phyloP scores from a whole-genome alignment of 2,329 filamentous ascomycete species.

The Penicillium sp. region DNA sequence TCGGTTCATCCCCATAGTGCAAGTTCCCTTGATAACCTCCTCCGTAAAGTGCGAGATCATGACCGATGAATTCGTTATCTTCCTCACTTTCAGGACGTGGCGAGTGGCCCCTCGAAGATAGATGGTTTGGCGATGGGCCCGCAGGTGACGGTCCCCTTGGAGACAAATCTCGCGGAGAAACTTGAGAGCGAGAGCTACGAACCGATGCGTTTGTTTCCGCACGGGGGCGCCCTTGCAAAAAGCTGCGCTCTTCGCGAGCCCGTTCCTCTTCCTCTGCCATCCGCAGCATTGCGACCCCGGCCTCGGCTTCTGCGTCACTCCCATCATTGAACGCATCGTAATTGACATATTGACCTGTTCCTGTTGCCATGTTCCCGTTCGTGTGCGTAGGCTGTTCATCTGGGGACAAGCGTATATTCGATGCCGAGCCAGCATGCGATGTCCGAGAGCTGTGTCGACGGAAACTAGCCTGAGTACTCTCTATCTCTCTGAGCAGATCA shows the following conservation, averaged over 20 bases:
- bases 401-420: slow-evolving; percentile 39
- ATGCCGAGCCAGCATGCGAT: slow-evolving; percentile 26
- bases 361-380: slow-evolving; percentile 54
- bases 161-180: slow-evolving; percentile 42
- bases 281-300: slow-evolving; percentile 80
- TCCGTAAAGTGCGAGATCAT: slow-evolving; percentile 76
- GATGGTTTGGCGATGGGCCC: slow-evolving; percentile 1
- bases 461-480: slow-evolving; percentile 41
- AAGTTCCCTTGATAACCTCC: slow-evolving; percentile 70
- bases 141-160: slow-evolving; percentile 28
- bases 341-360: slow-evolving; percentile 49
- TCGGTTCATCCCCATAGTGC: slow-evolving; percentile 61
- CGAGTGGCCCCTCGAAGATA: slow-evolving; percentile 35
- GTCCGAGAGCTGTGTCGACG: slow-evolving; percentile 32
- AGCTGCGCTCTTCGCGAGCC: slow-evolving; percentile 48
- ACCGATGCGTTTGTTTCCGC: slow-evolving; percentile 61
- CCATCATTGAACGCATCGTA: slow-evolving; percentile 67
- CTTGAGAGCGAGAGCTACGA: slow-evolving; percentile 43
- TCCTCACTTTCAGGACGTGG: slow-evolving; percentile 53
- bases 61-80: slow-evolving; percentile 71
- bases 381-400: slow-evolving; percentile 52
- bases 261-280: slow-evolving; percentile 81
- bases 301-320: slow-evolving; percentile 84
- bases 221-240: slow-evolving; percentile 57
- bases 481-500: slow-evolving; percentile 62